Conservation (phyloP, 2,329 filamentous ascomycete species). For the Paraphoma chrysanthemicola region DNA sequence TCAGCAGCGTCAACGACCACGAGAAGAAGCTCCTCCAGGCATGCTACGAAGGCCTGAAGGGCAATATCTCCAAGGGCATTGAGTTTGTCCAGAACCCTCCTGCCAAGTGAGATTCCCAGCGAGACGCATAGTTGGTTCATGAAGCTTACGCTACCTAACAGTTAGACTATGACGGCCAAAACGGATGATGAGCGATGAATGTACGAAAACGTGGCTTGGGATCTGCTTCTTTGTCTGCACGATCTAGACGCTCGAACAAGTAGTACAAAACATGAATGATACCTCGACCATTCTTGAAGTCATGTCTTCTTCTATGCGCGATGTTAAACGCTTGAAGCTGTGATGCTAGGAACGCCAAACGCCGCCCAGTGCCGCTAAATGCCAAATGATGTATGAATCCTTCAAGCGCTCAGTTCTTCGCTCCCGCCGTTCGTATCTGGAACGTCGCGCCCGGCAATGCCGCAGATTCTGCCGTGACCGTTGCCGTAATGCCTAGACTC, state of each 20-base stretch:
- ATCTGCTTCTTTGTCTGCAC: conserved; percentile 12
- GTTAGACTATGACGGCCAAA: conserved; percentile 26
- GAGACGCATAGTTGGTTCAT: conserved; percentile 6
- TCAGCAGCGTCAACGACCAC: conserved; percentile 78
- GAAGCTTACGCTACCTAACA: conserved; percentile 2
- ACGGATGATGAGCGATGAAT: conserved; percentile 17
- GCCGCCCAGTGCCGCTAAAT: conserved; percentile 42
- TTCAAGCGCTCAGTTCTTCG: conserved; percentile 62
- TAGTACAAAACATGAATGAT: conserved; percentile 6
- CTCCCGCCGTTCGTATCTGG: conserved; percentile 85
- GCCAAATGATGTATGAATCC: neutral
- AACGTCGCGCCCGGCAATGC: conserved; percentile 91
- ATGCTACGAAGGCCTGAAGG: conserved; percentile 79
- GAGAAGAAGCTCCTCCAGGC: conserved; percentile 87
- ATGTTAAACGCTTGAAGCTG: neutral
- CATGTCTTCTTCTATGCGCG: neutral
- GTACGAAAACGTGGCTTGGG: conserved; percentile 15
- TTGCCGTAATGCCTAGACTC: conserved; percentile 89
- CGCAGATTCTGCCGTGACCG: conserved; percentile 86
- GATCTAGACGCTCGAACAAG: conserved; percentile 4
- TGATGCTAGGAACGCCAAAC: conserved; percentile 16
- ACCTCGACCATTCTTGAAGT: conserved; percentile 1
- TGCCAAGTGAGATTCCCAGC: conserved; percentile 40
- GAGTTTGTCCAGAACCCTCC: conserved; percentile 87
- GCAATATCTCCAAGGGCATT: conserved; percentile 94